Evolutionary conservation across 2,329 filamentous ascomycete species (phyloP), one percentile per base, ranked within the genome.

Genomic region (Ciborinia camelliae): DNA sequence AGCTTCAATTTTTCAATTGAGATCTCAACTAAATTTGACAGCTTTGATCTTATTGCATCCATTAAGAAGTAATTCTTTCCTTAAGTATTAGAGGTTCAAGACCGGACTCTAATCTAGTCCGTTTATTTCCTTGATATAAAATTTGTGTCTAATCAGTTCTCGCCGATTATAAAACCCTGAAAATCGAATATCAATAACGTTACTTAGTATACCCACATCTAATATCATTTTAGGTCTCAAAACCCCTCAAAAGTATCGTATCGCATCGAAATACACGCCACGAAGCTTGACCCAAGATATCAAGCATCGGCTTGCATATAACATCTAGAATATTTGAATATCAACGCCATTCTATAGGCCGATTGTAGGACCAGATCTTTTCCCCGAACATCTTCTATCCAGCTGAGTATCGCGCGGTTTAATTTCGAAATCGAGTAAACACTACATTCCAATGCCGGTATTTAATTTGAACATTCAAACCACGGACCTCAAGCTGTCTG

Each of bases 321-420:
- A 20, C 6, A 8, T 14, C 8, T 28, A 2, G 18, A 15, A 5
- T 3, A n/a, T 15, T 15, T 1, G 1, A 1, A n/a, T 1, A 35
- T 2, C 12, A 35, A 20, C 9, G 15, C 9, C 7, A 43, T 30
- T 43, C 10, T n/a, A 43, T 2, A 14, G 0, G 12, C 47, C n/a
- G 23, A 30, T 3, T 8, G 10, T 28, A 12, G 7, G 12, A 55
- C 18, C 5, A 15, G 20, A 20, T 4, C 15, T 18, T 14, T 30
- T 50, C 47, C 47, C 10, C 23, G 47, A 48, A 48, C 7, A 15
- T 18, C 4, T 14, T 23, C 47, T 4, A 48, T 48, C 4, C 1
- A 48, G 23, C 23, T 6, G 12, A 28, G 10, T 2, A 18, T 48
- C 5, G 14, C 12, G 12, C 23, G n/a, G n/a, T n/a, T n/a, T n/a